Conservation (phyloP, 208 protist genomes). For the Wallacemonas sp. region DNA sequence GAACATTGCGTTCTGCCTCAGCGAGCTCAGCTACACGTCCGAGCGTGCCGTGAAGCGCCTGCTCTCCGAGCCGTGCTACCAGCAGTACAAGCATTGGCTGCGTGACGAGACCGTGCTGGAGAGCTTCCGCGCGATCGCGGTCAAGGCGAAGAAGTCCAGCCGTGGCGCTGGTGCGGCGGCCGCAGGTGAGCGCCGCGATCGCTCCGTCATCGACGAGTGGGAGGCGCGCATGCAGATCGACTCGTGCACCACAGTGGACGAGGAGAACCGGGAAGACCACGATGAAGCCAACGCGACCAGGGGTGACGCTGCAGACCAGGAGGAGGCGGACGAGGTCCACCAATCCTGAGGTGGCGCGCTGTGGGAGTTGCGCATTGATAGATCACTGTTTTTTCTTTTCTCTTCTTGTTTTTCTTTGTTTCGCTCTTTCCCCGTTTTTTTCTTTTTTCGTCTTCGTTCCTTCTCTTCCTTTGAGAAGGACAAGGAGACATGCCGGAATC, state of each 20-base stretch:
- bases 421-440: background rate
- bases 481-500: background rate
- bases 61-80: slow-evolving; percentile 84
- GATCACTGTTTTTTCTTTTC: slow-evolving; percentile 1
- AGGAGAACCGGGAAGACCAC: slow-evolving; percentile 21
- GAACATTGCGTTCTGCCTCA: slow-evolving; percentile 87
- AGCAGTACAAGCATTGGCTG: slow-evolving; percentile 90
- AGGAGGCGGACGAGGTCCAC: slow-evolving; percentile 7
- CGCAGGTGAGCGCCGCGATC: slow-evolving; percentile 66
- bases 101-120: slow-evolving; percentile 73
- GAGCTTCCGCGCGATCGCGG: slow-evolving; percentile 77
- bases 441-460: background rate
- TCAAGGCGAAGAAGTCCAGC: slow-evolving; percentile 69
- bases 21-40: slow-evolving; percentile 83
- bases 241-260: slow-evolving; percentile 25
- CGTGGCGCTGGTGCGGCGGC: slow-evolving; percentile 27
- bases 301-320: slow-evolving; percentile 6
- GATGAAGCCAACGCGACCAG: slow-evolving; percentile 10
- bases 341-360: background rate
- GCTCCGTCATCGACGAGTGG: slow-evolving; percentile 82
- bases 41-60: slow-evolving; percentile 75
- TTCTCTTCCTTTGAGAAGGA: slow-evolving; percentile 11
- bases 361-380: background rate
- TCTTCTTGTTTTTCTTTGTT: slow-evolving; percentile 23
- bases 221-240: slow-evolving; percentile 72